These are phyloP conservation scores for Gossypioides kirkii DNA, from an alignment of 345 rosid genomes.

Conservation along the genomic window DNA sequence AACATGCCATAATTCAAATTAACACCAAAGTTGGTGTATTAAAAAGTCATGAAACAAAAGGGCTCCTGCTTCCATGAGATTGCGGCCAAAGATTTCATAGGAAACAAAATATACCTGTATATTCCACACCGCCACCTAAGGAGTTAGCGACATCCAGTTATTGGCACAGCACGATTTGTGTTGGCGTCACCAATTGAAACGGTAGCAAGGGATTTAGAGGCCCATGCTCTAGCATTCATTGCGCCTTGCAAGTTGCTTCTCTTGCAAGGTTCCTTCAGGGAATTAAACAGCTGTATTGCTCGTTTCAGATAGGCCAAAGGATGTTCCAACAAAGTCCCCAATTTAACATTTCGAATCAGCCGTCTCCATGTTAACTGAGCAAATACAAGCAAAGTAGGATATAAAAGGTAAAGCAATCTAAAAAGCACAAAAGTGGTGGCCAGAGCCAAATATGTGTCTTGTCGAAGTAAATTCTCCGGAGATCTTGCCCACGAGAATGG, in stretches of 20 bases:
- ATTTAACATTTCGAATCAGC: constrained; percentile 37
- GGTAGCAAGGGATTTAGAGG: constrained; percentile 86
- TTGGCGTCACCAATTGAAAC: constrained; percentile 87
- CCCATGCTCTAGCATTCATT: constrained; percentile 84
- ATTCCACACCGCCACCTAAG: not conserved
- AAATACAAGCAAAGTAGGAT: constrained; percentile 42
- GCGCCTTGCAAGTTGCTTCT: constrained; percentile 90
- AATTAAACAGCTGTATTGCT: constrained; percentile 43
- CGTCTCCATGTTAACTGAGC: constrained; percentile 45
- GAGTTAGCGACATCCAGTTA: constrained; percentile 29
- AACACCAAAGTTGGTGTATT: not conserved
- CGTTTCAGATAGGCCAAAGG: constrained; percentile 50
- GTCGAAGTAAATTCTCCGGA: constrained; percentile 75
- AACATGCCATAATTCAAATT: not conserved
- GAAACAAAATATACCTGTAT: not conserved
- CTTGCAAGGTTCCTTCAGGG: constrained; percentile 71
- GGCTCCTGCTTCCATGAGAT: not conserved
- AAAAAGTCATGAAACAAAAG: constrained; percentile 9
- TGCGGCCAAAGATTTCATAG: constrained; percentile 11
- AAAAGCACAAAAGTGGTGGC: constrained; percentile 66
- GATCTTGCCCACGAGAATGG: constrained; percentile 97
- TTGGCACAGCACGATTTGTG: constrained; percentile 44
- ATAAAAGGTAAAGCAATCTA: constrained; percentile 51
- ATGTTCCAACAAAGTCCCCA: constrained; percentile 59
- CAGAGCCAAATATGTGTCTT: constrained; percentile 75